These are phyloP conservation scores for Pichia paraexigua DNA, from an alignment of 805 yeast species.

Conservation along the genomic window DNA sequence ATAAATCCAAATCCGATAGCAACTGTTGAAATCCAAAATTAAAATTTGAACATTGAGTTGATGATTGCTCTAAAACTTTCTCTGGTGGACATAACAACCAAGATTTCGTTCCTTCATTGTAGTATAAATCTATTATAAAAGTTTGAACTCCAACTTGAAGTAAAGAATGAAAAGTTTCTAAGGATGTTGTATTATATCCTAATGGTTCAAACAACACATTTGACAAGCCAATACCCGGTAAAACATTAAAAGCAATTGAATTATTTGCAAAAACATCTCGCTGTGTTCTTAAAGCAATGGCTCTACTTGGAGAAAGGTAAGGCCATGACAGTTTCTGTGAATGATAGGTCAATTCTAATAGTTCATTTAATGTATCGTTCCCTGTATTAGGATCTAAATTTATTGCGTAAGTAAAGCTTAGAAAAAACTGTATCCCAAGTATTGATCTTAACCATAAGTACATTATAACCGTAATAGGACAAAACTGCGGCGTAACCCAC, in stretches of 20 bases:
- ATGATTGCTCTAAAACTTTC: not conserved
- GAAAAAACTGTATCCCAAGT: not conserved
- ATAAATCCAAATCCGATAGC: slow-evolving; percentile 25
- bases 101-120: slow-evolving; percentile 36
- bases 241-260: slow-evolving; percentile 32
- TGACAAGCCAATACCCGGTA: slow-evolving; percentile 33
- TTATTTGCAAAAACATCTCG: slow-evolving; percentile 37
- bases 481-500: not conserved
- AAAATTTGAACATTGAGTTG: slow-evolving; percentile 6
- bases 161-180: slow-evolving; percentile 24
- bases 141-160: slow-evolving; percentile 39
- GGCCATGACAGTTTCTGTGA: slow-evolving; percentile 25
- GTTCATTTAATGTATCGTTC: not conserved
- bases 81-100: slow-evolving; percentile 52
- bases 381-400: not conserved
- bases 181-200: slow-evolving; percentile 28
- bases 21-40: slow-evolving; percentile 18
- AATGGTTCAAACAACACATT: slow-evolving; percentile 24
- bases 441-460: not conserved
- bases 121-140: slow-evolving; percentile 47
- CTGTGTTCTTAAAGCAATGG: slow-evolving; percentile 36
- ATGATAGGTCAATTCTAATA: not conserved
- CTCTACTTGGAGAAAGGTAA: slow-evolving; percentile 21
- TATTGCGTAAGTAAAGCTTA: not conserved
- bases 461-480: not conserved